phyloP scores from a whole-genome alignment of 1,284 basidiomycete species.

The Cutaneotrichosporon sp. region DNA sequence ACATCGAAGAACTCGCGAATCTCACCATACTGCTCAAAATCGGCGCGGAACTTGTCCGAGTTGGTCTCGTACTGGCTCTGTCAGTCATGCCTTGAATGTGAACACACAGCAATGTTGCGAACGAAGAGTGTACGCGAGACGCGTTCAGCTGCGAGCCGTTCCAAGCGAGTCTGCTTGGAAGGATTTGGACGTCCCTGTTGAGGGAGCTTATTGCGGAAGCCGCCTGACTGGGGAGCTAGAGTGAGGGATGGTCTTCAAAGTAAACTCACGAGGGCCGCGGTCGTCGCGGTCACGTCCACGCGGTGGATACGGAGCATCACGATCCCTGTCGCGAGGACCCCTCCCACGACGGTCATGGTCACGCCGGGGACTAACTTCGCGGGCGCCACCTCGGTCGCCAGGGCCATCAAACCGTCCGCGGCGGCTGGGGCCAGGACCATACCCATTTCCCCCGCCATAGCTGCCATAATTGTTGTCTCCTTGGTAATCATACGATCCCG shows the following conservation, averaged over 20 bases:
- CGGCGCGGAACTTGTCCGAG: conserved; percentile 70
- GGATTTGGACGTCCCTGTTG: conserved; percentile 4
- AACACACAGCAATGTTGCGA: conserved; percentile 82
- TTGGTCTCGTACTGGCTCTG: conserved; percentile 76
- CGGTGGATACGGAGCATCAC: not conserved
- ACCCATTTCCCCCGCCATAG: conserved; percentile 7
- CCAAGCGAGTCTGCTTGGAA: conserved; percentile 7
- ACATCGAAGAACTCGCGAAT: conserved; percentile 96
- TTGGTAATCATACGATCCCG: not conserved
- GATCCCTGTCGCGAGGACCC: conserved; percentile 50
- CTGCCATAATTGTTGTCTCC: not conserved
- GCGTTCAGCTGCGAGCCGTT: conserved; percentile 55
- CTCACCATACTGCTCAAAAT: conserved; percentile 87
- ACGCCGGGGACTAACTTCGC: conserved; percentile 51
- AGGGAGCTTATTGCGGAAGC: not conserved
- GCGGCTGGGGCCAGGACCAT: conserved; percentile 3
- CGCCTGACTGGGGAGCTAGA: not conserved
- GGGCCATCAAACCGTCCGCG: not conserved
- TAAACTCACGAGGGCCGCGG: conserved; percentile 1
- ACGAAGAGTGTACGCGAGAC: conserved; percentile 95
- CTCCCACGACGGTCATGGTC: conserved; percentile 52
- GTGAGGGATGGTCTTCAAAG: not conserved
- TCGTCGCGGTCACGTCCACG: not conserved
- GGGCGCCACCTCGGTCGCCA: conserved; percentile 7
- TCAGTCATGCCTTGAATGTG: not conserved